Evolutionary conservation across 148 eudicot species (phyloP).

Genomic region (Beta vulgaris): DNA sequence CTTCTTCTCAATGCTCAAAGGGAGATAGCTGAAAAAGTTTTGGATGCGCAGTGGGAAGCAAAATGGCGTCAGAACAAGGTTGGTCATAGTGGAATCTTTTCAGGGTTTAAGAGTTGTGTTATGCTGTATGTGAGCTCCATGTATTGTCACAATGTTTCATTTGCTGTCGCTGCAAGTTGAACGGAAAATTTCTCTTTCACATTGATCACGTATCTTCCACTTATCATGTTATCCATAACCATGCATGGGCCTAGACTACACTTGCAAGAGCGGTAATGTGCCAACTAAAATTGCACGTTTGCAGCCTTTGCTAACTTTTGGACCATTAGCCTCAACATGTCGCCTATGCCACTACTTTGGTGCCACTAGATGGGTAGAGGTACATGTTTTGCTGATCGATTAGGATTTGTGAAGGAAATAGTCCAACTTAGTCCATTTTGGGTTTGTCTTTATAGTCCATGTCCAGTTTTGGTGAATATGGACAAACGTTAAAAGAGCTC

Average conservation of each 20-base stretch:
- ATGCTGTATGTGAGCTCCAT: background rate
- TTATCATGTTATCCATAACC: background rate
- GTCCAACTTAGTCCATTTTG: background rate
- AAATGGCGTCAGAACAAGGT: slow-evolving; percentile 93
- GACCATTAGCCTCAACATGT: too few relatives aligned
- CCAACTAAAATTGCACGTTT: background rate
- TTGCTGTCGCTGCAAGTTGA: background rate
- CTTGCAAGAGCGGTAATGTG: background rate
- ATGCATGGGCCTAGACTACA: background rate
- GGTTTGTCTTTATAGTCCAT: background rate
- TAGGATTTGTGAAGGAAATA: background rate
- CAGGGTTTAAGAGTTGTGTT: background rate
- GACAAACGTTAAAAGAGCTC: background rate
- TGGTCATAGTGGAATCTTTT: background rate
- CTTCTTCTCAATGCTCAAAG: slow-evolving; percentile 85
- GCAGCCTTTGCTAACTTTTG: background rate
- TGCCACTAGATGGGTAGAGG: background rate
- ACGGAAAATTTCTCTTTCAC: background rate
- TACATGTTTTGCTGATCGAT: background rate
- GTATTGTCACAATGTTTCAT: background rate
- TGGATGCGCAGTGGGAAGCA: slow-evolving; percentile 88
- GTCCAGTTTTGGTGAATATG: too few relatives aligned
- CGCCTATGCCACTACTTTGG: background rate
- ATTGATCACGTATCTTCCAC: background rate
- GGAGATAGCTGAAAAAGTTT: slow-evolving; percentile 73